A percentile compares a stretch with the other conserved stretches of the same genome.
These are phyloP conservation scores for Clavaria fumosa DNA, from an alignment of 768 basidiomycete genomes.

Conservation along the genomic window DNA sequence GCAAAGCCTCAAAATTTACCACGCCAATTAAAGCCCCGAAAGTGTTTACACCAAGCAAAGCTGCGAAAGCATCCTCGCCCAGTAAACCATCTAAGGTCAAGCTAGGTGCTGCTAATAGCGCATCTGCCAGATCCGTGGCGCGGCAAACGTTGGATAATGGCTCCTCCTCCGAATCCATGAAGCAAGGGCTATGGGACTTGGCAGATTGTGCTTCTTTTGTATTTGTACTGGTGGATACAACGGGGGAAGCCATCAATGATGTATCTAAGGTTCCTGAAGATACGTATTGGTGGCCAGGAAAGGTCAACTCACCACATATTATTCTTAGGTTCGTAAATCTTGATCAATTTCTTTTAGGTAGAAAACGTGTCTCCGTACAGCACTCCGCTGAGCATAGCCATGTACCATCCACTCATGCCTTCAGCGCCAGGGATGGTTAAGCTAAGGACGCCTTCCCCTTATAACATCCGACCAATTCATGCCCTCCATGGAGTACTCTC, in stretches of 20 bases:
- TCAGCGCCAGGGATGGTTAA: constrained; percentile 18
- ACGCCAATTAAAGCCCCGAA: not conserved
- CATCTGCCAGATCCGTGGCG: not conserved
- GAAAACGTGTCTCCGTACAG: constrained; percentile 10
- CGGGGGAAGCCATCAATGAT: constrained; percentile 18
- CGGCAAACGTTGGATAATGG: too few species aligned
- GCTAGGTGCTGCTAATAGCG: too few species aligned
- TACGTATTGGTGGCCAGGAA: constrained; percentile 56
- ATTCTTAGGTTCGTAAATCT: constrained; percentile 3
- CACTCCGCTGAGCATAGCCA: constrained; percentile 14
- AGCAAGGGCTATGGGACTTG: constrained; percentile 12
- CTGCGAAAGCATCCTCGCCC: not conserved
- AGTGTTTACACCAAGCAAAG: not conserved
- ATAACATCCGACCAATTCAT: constrained; percentile 4
- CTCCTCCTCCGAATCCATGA: not conserved
- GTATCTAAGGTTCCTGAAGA: constrained; percentile 11
- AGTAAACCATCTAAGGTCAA: not conserved
- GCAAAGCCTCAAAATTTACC: too few species aligned
- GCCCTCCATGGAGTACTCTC: constrained; percentile 21
- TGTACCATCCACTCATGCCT: constrained; percentile 27
- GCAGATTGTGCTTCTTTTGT: constrained; percentile 25
- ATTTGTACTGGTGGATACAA: constrained; percentile 37
- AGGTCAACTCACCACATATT: constrained; percentile 26
- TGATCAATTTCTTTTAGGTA: constrained; percentile 6
- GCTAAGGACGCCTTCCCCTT: constrained; percentile 22